Evolutionary conservation across 2,329 filamentous ascomycete species (phyloP), one percentile per base, ranked within the genome.

Genomic region (Trichoderma atroviride): DNA sequence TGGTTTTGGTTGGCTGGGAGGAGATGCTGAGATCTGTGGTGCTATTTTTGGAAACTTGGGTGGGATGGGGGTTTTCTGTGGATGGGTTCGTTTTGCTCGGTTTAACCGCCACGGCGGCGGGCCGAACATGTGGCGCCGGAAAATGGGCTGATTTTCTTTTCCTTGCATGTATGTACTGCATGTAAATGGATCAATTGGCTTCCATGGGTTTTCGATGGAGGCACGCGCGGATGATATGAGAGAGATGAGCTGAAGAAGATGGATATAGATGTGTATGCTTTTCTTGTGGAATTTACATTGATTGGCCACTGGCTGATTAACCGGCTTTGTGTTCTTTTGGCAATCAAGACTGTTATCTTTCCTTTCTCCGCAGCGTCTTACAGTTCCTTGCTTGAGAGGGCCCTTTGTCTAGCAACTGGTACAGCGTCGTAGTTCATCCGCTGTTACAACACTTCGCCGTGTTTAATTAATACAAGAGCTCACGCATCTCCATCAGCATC

Each of bases 51-150:
- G 55, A 58, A 11, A 37, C 33, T 52, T 33, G 29, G 27, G n/a
- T 13, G 19, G 53, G 29, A 55, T 55, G 13, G 53, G 50, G 47
- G 6, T 55, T 55, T 29, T 29, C 5, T 14, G 27, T 19, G 52
- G 16, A 9, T 56, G 53, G 53, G 53, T 56, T 56, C 47, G 47
- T 50, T 50, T 24, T 47, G 31, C 31, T 47, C 43, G 7, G 33
- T 35, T 57, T 58, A 63, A 63, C 60, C 60, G 60, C 60, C 60
- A 27, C 47, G 9, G 27, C 43, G 19, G 43, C 60, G 60, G 60
- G 47, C 60, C 60, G 60, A 63, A 40, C 47, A 53, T 52, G 60
- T 53, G 60, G 60, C 47, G n/a, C n/a, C 31, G 24, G 11, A 14
- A n/a, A 40, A 33, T 37, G 47, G 50, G 59, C 11, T 52, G 59